These are phyloP conservation scores for Pythium sukuiense DNA, from an alignment of 352 stramenopile species.

Conservation along the genomic window DNA sequence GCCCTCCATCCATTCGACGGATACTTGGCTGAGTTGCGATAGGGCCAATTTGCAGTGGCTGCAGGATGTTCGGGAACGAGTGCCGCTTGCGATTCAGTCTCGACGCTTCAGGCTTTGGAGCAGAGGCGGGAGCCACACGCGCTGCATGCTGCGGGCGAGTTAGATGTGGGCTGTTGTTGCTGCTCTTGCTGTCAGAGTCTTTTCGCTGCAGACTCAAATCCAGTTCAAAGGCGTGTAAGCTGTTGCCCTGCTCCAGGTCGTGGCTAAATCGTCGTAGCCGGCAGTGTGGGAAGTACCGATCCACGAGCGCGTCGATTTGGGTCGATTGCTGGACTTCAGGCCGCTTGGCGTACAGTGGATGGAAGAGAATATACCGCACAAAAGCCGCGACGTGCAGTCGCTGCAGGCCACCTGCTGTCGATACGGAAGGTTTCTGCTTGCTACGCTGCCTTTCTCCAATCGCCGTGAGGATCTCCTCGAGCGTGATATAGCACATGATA, in stretches of 20 bases:
- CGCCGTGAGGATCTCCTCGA: conserved; percentile 54
- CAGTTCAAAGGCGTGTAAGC: conserved; percentile 19
- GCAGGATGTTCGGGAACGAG: conserved; percentile 65
- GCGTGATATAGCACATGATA: conserved; percentile 34
- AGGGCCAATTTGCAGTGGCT: conserved; percentile 25
- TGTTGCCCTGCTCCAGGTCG: conserved; percentile 33
- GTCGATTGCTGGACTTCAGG: conserved; percentile 34
- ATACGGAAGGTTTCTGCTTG: conserved; percentile 26
- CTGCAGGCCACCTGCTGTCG: conserved; percentile 30
- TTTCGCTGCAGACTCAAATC: conserved; percentile 25
- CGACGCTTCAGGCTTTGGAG: conserved; percentile 22
- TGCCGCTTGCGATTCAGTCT: conserved; percentile 56
- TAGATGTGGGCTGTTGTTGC: neutral
- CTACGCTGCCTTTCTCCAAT: conserved; percentile 60
- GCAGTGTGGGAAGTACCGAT: conserved; percentile 73
- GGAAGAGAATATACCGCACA: conserved; percentile 77
- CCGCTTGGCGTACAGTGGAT: conserved; percentile 63
- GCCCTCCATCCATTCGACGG: neutral
- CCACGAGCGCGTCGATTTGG: conserved; percentile 51
- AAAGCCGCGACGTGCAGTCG: conserved; percentile 60
- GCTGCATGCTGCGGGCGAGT: conserved; percentile 17
- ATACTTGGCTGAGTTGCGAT: conserved; percentile 8
- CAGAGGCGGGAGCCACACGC: conserved; percentile 26
- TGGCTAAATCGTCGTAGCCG: conserved; percentile 65
- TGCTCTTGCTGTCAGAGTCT: conserved; percentile 6